These are phyloP conservation scores for Ampelocalamus luodianensis DNA, from an alignment of 176 grass and related monocot genomes.

Conservation along the genomic window DNA sequence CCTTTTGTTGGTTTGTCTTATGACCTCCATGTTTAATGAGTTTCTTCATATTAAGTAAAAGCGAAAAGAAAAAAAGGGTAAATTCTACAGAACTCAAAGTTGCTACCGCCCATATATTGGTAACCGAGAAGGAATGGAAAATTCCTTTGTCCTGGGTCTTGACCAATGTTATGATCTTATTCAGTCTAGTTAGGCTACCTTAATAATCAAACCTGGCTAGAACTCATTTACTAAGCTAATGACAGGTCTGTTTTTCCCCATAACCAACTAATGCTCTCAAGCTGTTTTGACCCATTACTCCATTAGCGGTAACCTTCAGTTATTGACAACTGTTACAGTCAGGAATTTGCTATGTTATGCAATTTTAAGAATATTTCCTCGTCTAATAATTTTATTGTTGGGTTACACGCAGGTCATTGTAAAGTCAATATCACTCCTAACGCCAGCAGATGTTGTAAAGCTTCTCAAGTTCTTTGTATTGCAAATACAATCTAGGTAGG, in stretches of 20 bases:
- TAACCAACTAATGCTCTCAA: conserved; percentile 11
- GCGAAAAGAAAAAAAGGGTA: not conserved
- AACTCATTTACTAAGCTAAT: not conserved
- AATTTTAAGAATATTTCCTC: conserved; percentile 21
- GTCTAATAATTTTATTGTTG: conserved; percentile 34
- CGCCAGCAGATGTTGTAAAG: conserved; percentile 73
- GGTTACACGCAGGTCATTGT: conserved; percentile 67
- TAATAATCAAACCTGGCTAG: conserved; percentile 21
- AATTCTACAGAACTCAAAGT: not conserved
- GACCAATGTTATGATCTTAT: not conserved
- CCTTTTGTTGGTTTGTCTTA: conserved; percentile 10
- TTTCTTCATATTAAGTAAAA: conserved; percentile 23
- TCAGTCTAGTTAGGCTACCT: conserved; percentile 4
- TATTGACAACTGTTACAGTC: not conserved
- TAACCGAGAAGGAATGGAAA: conserved; percentile 1
- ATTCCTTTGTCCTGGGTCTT: not conserved
- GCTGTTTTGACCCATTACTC: not conserved
- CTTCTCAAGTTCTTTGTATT: conserved; percentile 78
- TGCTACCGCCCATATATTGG: not conserved
- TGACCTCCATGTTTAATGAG: conserved; percentile 11
- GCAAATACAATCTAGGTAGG: conserved; percentile 77
- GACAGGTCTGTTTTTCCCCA: not conserved
- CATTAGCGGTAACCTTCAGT: not conserved
- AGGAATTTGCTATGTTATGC: not conserved
- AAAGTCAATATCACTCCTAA: conserved; percentile 83